Evolutionary conservation across 129 eudicot species (phyloP).

Genomic region (Heracleum sosnowskyi): DNA sequence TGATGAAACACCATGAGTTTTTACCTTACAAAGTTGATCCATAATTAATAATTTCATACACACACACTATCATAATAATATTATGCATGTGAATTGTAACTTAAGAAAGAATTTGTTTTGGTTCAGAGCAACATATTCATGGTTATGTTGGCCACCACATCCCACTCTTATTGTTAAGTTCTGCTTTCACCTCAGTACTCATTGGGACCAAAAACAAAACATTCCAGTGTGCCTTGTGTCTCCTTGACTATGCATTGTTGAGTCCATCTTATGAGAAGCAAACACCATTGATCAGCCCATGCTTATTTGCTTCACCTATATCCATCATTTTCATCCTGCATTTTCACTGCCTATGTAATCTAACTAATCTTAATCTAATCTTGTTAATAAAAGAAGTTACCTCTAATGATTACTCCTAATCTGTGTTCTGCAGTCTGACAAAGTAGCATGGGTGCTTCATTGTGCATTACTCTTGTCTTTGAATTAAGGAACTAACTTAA

Average conservation of each 20-base stretch:
- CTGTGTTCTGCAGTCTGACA: slow-evolving; percentile 7
- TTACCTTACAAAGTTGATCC: neutral
- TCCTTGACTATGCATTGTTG: slow-evolving; percentile 4
- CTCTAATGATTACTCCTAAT: neutral
- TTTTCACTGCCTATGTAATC: neutral
- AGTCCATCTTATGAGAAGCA: neutral
- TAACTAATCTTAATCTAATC: neutral
- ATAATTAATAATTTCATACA: neutral
- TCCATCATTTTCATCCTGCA: slow-evolving; percentile 3
- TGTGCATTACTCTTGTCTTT: neutral
- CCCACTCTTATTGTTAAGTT: slow-evolving; percentile 11
- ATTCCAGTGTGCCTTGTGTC: slow-evolving; percentile 5
- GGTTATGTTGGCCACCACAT: slow-evolving; percentile 4
- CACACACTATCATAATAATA: neutral
- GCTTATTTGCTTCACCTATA: neutral
- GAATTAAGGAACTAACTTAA: neutral
- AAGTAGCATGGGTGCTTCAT: slow-evolving; percentile 4
- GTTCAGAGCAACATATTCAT: slow-evolving; percentile 8
- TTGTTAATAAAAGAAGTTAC: neutral
- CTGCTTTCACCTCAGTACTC: slow-evolving; percentile 10
- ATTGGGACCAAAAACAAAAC: slow-evolving; percentile 10
- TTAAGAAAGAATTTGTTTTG: slow-evolving; percentile 7
- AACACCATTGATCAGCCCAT: slow-evolving; percentile 1
- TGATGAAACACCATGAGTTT: slow-evolving; percentile 1
- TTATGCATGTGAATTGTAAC: neutral